These are phyloP conservation scores for Coemansia sp. DNA, from an alignment of 192 early-diverging fungal species.

Conservation along the genomic window DNA sequence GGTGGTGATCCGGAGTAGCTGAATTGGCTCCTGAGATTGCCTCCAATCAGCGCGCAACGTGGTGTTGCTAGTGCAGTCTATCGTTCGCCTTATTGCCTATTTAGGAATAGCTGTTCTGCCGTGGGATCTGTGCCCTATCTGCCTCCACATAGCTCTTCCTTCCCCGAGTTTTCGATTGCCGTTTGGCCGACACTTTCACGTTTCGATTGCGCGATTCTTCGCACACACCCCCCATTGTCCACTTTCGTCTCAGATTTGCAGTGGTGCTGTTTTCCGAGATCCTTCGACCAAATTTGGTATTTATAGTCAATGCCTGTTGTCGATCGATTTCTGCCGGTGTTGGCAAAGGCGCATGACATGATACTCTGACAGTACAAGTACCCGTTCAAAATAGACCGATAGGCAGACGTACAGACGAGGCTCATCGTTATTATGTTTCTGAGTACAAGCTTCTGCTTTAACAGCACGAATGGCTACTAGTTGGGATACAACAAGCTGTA, in stretches of 20 bases:
- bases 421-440: background rate
- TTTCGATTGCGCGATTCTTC: background rate
- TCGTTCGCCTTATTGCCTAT: background rate
- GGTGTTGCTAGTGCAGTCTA: background rate
- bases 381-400: background rate
- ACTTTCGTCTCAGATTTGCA: constrained; percentile 2
- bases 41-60: constrained; percentile 5
- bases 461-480: background rate
- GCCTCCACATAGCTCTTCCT: background rate
- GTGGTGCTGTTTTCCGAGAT: constrained; percentile 1
- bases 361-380: background rate
- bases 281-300: background rate
- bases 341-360: background rate
- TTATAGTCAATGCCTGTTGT: constrained; percentile 7
- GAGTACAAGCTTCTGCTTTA: background rate
- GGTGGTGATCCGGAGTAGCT: background rate
- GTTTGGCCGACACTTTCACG: constrained; percentile 3
- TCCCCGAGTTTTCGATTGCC: constrained; percentile 7
- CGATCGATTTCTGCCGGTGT: constrained; percentile 6
- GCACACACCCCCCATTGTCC: background rate
- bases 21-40: background rate
- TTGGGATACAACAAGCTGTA: background rate
- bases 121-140: background rate
- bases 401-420: background rate
- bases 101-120: background rate